These are phyloP conservation scores for Xylaria intraflava DNA, from an alignment of 495 filamentous ascomycete species.

Conservation along the genomic window DNA sequence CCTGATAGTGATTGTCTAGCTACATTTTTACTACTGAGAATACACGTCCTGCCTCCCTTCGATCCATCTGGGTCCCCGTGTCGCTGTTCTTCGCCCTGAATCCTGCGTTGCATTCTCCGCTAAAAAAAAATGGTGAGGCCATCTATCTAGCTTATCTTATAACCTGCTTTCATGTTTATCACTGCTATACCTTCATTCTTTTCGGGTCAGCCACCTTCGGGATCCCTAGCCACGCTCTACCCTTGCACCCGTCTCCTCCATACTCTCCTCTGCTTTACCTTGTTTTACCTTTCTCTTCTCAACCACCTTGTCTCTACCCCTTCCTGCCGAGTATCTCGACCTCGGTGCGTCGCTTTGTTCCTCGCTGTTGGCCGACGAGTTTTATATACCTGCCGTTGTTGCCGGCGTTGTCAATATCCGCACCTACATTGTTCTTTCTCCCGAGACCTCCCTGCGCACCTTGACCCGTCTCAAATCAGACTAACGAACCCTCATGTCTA, in stretches of 20 bases:
- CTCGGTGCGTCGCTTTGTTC: neutral
- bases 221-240: neutral
- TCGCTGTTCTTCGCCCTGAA: neutral
- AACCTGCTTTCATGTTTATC: neutral
- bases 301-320: neutral
- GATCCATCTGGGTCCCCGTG: neutral
- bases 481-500: conserved; percentile 23
- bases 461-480: conserved; percentile 2
- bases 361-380: neutral
- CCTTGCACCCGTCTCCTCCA: neutral
- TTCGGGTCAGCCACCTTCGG: neutral
- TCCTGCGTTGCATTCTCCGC: neutral
- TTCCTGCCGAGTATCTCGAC: neutral
- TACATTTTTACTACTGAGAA: neutral
- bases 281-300: neutral
- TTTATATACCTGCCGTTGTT: neutral
- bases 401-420: neutral
- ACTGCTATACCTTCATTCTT: neutral
- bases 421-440: neutral
- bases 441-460: neutral
- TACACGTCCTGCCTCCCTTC: neutral
- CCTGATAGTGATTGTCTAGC: neutral
- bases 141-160: neutral
- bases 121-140: conserved; percentile 14
- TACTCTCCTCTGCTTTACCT: neutral